Percentiles rank a stretch among this genome's conserved stretches.
phyloP scores from a whole-genome alignment of 2,329 filamentous ascomycete species.

The Plectosphaerella cucumerina region DNA sequence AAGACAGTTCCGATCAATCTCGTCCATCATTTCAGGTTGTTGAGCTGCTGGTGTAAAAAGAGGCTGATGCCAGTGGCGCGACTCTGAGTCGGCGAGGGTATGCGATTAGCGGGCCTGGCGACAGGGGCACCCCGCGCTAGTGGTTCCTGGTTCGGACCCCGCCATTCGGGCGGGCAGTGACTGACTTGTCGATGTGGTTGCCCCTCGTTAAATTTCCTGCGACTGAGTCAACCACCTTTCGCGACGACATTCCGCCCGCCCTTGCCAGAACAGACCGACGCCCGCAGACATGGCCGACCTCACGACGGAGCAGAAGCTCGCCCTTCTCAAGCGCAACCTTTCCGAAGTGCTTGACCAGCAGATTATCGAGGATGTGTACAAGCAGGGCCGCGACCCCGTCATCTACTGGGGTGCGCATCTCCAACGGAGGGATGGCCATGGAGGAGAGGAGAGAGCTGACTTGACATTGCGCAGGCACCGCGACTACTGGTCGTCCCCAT shows the following conservation, averaged over 20 bases:
- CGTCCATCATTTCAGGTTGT: too few species aligned
- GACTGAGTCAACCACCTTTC: background rate
- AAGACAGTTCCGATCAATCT: too few species aligned
- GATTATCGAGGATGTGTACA: constrained; percentile 71
- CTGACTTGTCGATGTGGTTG: background rate
- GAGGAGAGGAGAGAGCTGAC: background rate
- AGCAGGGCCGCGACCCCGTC: constrained; percentile 66
- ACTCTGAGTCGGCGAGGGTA: background rate
- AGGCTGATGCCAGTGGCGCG: too few species aligned
- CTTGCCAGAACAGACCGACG: background rate
- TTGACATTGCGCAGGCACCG: constrained; percentile 50
- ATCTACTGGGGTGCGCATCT: constrained; percentile 71
- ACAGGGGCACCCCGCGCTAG: background rate
- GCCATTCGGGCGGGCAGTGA: background rate
- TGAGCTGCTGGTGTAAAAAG: too few species aligned
- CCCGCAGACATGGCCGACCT: constrained; percentile 16
- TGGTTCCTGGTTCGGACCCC: background rate
- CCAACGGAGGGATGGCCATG: background rate
- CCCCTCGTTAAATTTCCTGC: background rate
- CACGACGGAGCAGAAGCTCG: constrained; percentile 53
- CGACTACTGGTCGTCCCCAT: constrained; percentile 83
- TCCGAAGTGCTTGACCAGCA: constrained; percentile 80
- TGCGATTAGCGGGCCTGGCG: background rate
- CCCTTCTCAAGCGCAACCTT: constrained; percentile 75
- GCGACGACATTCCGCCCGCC: background rate